Percentiles rank a stretch among this genome's conserved stretches.
Conservation (phyloP, 345 rosid genomes). For the Hibiscus syriacus region DNA sequence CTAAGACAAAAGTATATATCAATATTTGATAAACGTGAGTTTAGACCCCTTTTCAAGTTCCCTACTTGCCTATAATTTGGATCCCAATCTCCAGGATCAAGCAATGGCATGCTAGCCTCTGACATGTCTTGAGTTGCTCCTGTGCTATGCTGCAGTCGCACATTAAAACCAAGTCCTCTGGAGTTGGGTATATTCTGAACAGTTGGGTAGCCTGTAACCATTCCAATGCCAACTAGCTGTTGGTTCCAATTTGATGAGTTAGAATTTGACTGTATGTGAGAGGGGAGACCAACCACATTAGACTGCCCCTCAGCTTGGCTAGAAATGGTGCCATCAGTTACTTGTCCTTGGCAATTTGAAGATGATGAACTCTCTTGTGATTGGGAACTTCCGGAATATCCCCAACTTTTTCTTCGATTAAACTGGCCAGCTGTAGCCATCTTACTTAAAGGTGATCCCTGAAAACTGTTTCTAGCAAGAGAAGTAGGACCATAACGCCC, state of each 20-base stretch:
- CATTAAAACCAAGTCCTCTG: conserved; percentile 26
- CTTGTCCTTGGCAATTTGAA: conserved; percentile 63
- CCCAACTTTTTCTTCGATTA: conserved; percentile 73
- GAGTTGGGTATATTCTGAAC: conserved; percentile 45
- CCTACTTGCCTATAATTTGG: conserved; percentile 82
- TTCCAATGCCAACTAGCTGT: conserved; percentile 50
- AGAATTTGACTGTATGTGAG: conserved; percentile 47
- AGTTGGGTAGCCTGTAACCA: conserved; percentile 32
- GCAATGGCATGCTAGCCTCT: conserved; percentile 50
- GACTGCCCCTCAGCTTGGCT: conserved; percentile 53
- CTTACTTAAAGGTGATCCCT: conserved; percentile 93
- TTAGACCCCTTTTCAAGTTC: background rate
- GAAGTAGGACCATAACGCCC: conserved; percentile 96
- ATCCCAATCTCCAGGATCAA: conserved; percentile 99
- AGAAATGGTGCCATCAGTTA: conserved; percentile 35
- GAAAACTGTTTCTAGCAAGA: conserved; percentile 79
- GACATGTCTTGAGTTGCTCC: conserved; percentile 43
- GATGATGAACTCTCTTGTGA: conserved; percentile 53
- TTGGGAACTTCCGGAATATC: conserved; percentile 69
- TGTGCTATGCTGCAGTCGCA: conserved; percentile 31
- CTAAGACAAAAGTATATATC: background rate
- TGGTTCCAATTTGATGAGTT: conserved; percentile 45
- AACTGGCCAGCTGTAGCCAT: conserved; percentile 68
- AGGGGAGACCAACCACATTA: conserved; percentile 36
- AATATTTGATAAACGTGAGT: background rate